Evolutionary conservation across 345 rosid genomes (phyloP), one percentile per base, ranked within the genome.

Genomic region (Arabis hirsuta): DNA sequence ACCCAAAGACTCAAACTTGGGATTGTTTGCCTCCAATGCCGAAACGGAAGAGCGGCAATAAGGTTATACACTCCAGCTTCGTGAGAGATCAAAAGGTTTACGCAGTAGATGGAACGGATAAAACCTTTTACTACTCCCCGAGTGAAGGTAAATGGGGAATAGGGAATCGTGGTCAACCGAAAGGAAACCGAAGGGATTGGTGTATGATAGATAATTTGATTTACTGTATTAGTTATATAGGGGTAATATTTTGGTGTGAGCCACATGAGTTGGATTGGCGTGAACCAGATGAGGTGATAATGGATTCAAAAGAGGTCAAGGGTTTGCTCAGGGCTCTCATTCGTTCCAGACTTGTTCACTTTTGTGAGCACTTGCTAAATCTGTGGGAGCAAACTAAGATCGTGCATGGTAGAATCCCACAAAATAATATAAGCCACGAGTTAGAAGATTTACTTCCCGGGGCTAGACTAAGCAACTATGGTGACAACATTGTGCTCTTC

Each of bases 401-500:
- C 39, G 0, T 0, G 2, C 4, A 7, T 55, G 3, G 12, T 55
- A 34, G 2, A 6, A 34, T 9, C 8, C 9, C 38, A 9, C 6
- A 34, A 34, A 34, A 6, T 34, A 9, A 9, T 34, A 7, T 34
- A 34, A 34, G 9, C 38, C 9, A 34, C 9, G 9, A 34, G 27
- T 7, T 20, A 19, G 5, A 7, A 58, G 19, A 59, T 39, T 22
- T 22, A 41, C 32, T 39, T 59, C 64, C 47, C 2, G n/a, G 48
- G 48, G 32, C 32, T 10, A 47, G 44, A 63, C 6, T 63, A 6
- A 11, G 3, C 44, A 63, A 9, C 12, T 47, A 3, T 31, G 90
- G 92, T 1, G 90, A 89, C 38, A 90, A 88, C 50, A 60, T 90
- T 83, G 62, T 79, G 64, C 88, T 90, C 66, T 81, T 85, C 51